These are phyloP conservation scores for Lactarius hengduanensis DNA, from an alignment of 768 basidiomycete genomes.

Conservation along the genomic window DNA sequence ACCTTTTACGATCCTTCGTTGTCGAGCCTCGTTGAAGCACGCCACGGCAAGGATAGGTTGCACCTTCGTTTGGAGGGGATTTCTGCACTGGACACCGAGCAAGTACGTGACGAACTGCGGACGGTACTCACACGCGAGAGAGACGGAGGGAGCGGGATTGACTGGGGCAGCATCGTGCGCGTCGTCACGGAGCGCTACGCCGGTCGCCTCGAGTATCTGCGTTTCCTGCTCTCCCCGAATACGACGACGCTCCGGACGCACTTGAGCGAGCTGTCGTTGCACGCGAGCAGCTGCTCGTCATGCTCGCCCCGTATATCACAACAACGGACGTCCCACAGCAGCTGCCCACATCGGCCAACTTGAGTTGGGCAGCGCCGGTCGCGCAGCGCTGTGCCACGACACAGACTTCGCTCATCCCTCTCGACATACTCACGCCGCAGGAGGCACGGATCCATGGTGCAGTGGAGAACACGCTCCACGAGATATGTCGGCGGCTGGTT, in stretches of 20 bases:
- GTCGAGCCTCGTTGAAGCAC: too few relatives aligned
- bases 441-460: constrained; percentile 21
- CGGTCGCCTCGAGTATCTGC: too few relatives aligned
- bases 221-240: too few relatives aligned
- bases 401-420: not conserved
- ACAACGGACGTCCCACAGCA: constrained; percentile 18
- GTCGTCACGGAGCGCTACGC: too few relatives aligned
- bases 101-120: too few relatives aligned
- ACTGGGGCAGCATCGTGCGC: too few relatives aligned
- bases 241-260: not conserved
- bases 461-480: constrained; percentile 11
- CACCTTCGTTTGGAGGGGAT: too few relatives aligned
- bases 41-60: too few relatives aligned
- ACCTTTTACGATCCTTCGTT: constrained; percentile 44
- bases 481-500: constrained; percentile 27
- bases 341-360: constrained; percentile 2
- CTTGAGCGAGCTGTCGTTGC: constrained; percentile 7
- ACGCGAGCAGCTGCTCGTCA: constrained; percentile 24
- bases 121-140: too few relatives aligned
- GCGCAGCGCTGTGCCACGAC: constrained; percentile 26
- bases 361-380: constrained; percentile 23
- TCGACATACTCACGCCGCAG: constrained; percentile 21
- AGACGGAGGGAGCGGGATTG: too few relatives aligned
- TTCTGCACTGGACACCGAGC: too few relatives aligned
- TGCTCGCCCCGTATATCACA: constrained; percentile 35